Percentiles rank a stretch among this genome's conserved stretches.
These are phyloP conservation scores for Leccinum olivaceopallidum DNA, from an alignment of 768 basidiomycete species.

Conservation along the genomic window DNA sequence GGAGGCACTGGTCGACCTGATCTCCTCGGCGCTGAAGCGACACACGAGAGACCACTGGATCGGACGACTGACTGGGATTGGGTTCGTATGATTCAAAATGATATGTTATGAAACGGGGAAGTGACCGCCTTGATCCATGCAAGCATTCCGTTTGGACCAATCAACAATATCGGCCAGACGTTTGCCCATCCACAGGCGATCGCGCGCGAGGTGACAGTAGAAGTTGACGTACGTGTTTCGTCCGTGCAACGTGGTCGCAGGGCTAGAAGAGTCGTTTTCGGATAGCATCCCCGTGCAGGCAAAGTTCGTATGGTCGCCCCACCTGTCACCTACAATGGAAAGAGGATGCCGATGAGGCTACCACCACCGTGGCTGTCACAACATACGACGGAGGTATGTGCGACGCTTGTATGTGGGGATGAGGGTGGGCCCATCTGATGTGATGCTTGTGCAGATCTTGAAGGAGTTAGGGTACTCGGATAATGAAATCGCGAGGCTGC, in stretches of 20 bases:
- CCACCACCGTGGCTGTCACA: slow-evolving; percentile 90
- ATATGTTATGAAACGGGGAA: slow-evolving; percentile 7
- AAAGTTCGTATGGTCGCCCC: slow-evolving; percentile 79
- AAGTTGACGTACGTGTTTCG: slow-evolving; percentile 64
- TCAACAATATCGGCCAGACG: slow-evolving; percentile 88
- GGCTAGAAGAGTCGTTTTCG: slow-evolving; percentile 15
- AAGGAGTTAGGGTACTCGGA: slow-evolving; percentile 43
- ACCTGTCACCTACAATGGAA: slow-evolving; percentile 79
- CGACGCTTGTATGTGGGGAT: slow-evolving; percentile 6
- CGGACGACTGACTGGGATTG: slow-evolving; percentile 68
- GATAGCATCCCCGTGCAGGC: slow-evolving; percentile 72
- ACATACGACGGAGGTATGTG: slow-evolving; percentile 72
- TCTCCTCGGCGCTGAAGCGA: slow-evolving; percentile 59
- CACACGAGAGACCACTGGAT: slow-evolving; percentile 75
- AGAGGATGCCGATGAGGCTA: slow-evolving; percentile 68
- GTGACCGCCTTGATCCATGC: slow-evolving; percentile 10
- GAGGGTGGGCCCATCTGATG: not conserved
- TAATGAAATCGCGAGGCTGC: slow-evolving; percentile 44
- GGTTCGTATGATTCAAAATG: slow-evolving; percentile 47
- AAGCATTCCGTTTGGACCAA: slow-evolving; percentile 86
- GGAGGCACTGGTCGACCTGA: slow-evolving; percentile 62
- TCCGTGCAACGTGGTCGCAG: slow-evolving; percentile 33
- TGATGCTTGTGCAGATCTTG: slow-evolving; percentile 34
- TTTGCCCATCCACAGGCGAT: slow-evolving; percentile 87
- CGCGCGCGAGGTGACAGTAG: slow-evolving; percentile 72